Evolutionary conservation across 2,329 filamentous ascomycete genomes (phyloP), one percentile per base, ranked within the genome.

Genomic region (Chaetomiaceae sp.): DNA sequence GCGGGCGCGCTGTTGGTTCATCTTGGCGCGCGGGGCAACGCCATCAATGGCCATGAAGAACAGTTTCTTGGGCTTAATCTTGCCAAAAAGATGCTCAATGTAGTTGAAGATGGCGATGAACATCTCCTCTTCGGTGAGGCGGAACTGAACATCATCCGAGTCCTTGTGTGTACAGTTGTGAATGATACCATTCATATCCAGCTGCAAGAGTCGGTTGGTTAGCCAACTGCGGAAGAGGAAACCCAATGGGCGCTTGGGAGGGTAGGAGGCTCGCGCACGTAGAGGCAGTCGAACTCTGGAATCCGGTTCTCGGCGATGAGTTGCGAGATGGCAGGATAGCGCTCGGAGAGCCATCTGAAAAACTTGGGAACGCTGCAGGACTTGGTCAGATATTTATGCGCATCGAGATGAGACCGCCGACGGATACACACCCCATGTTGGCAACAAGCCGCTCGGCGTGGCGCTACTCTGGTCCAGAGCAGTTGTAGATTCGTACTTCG

Each of bases 1-100:
- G 65, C 94, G 86, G 53, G 94, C 88, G 63, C 94, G 89, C 74
- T 99, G 94, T 72, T 99, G 94, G 71, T 99, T 99, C 94, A 99
- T 99, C 79, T 99, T 99, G 63, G 94, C 94, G 65, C 94, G 87
- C 16, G 94, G 95, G 20, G 94, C 94, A 57, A 99, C 95, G 65
- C 94, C 94, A 66, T 99, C 94, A 60, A 99, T 94, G 46, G 94
- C 95, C 94, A 99, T 99, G 77, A 96, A 99, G 75, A 99, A 99
- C 32, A 99, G 81, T 76, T 96, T 86, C 73, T 96, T 92, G 11
- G 94, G 94, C 72, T 97, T 97, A 68, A 99, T 99, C 73, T 96
- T 99, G 64, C 92, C 91, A 71, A 95, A 99, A 48, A 99, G 73
- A 74, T 99, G 94, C 72, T 99, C 94, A 61, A 99, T 99, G 71